phyloP scores from a whole-genome alignment of 371 early-diverging fungal species.

The Encephalitozoon cuniculi region DNA sequence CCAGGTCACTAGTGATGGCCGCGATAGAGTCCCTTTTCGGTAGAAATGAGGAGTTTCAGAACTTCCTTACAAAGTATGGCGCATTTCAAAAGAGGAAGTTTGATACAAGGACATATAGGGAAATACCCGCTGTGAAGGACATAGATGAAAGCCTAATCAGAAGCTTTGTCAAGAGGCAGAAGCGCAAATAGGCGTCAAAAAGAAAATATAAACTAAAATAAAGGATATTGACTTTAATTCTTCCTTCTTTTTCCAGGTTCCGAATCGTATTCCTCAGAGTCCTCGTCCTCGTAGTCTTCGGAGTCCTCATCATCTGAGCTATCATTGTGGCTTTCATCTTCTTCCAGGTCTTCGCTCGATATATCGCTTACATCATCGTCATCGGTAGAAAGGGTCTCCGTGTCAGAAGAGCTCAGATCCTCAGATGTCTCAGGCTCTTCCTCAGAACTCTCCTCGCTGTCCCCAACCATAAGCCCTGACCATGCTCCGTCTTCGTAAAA shows the following conservation, averaged over 20 bases:
- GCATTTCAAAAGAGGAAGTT: neutral
- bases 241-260: constrained; percentile 27
- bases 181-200: neutral
- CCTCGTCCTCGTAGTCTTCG: constrained; percentile 17
- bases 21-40: neutral
- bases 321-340: constrained; percentile 4
- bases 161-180: neutral
- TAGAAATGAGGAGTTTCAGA: neutral
- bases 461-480: constrained; percentile 64
- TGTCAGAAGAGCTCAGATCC: neutral
- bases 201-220: neutral
- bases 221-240: constrained; percentile 29
- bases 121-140: neutral
- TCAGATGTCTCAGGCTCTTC: neutral
- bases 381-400: constrained; percentile 6
- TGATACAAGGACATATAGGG: neutral
- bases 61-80: neutral
- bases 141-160: neutral
- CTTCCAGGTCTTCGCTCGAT: constrained; percentile 11
- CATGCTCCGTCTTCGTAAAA: constrained; percentile 94
- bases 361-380: constrained; percentile 28
- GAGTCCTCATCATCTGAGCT: constrained; percentile 17
- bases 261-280: constrained; percentile 27
- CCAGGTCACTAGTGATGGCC: neutral
- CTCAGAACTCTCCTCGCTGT: constrained; percentile 56